A percentile compares a stretch with the other conserved stretches of the same genome.
These are phyloP conservation scores for Fraxinus sp. DNA, from an alignment of 305 asterid genomes.

Conservation along the genomic window DNA sequence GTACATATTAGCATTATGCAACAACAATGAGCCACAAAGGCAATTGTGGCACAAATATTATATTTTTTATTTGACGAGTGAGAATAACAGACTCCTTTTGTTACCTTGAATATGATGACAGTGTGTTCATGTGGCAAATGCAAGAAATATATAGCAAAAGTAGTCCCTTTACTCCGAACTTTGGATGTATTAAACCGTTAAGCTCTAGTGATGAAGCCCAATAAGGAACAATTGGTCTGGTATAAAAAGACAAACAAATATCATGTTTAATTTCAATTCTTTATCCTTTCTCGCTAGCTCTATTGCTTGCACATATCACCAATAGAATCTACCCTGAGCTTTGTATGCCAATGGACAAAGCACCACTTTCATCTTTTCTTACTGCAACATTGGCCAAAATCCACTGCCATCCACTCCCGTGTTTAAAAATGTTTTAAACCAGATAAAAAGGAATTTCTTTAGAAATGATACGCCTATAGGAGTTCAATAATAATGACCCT, in stretches of 20 bases:
- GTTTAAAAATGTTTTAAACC: background rate
- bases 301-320: background rate
- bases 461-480: background rate
- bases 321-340: background rate
- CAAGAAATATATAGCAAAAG: background rate
- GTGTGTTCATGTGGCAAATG: background rate
- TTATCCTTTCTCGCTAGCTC: background rate
- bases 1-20: background rate
- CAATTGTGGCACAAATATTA: background rate
- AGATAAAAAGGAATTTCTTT: background rate
- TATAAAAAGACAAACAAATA: background rate
- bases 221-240: background rate
- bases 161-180: background rate
- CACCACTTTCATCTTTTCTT: background rate
- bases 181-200: background rate
- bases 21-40: background rate
- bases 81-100: background rate
- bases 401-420: background rate
- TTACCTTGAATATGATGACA: background rate
- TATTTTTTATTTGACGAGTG: background rate
- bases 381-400: background rate
- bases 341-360: background rate
- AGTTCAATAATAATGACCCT: background rate
- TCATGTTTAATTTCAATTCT: background rate
- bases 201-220: conserved; percentile 2